These are phyloP conservation scores for Coelastrella sp. DNA, from an alignment of 139 green algal genomes.

Conservation along the genomic window DNA sequence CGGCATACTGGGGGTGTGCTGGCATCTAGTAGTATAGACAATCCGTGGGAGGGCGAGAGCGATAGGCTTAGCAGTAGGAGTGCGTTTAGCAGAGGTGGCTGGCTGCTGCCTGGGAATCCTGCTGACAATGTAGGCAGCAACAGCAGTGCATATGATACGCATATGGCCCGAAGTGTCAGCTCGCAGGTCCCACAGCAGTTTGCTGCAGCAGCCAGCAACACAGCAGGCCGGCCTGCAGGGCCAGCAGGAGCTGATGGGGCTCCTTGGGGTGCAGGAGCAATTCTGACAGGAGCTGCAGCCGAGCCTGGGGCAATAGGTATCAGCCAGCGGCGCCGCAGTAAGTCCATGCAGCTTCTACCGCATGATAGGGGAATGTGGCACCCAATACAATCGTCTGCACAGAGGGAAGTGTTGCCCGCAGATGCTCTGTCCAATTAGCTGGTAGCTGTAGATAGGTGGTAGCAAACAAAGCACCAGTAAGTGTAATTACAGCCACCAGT, in stretches of 20 bases:
- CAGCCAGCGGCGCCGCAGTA: conserved; percentile 4
- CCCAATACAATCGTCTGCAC: background rate
- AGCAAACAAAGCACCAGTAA: too few relatives aligned
- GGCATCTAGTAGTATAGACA: background rate
- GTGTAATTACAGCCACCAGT: too few relatives aligned
- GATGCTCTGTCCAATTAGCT: background rate
- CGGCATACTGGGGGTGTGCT: conserved; percentile 25
- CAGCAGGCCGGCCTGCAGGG: background rate
- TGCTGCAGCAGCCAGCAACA: background rate
- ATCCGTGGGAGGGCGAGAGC: background rate
- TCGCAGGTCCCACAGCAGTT: too few relatives aligned
- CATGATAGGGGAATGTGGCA: background rate
- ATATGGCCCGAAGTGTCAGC: too few relatives aligned
- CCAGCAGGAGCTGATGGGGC: background rate
- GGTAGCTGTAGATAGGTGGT: background rate
- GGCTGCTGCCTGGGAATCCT: too few relatives aligned
- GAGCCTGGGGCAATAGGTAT: background rate
- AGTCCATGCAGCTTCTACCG: conserved; percentile 17
- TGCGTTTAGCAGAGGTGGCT: background rate
- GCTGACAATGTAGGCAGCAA: background rate
- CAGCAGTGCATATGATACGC: too few relatives aligned
- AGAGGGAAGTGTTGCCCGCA: background rate
- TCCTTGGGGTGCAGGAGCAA: background rate
- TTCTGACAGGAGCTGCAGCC: background rate
- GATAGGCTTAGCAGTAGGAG: background rate